Percentiles rank a stretch among this genome's conserved stretches.
phyloP scores from a whole-genome alignment of 106 monocot species.

The Triglochin maritima region DNA sequence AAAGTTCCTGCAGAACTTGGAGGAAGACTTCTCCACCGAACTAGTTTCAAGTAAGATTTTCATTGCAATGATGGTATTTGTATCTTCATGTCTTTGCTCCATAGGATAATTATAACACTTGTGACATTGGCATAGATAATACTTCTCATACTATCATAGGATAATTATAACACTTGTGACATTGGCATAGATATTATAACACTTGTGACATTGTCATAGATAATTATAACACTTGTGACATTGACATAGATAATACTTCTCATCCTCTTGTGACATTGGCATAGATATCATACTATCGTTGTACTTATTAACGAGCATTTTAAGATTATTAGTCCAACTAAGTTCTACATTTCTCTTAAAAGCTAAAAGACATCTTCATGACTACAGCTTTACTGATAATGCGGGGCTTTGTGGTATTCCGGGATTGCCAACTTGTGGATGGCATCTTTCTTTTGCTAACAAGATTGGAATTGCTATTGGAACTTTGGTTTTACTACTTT shows the following conservation, averaged over 20 bases:
- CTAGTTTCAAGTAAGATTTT: slow-evolving; percentile 85
- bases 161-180: too few species aligned
- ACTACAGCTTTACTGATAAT: slow-evolving; percentile 81
- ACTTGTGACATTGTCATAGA: too few species aligned
- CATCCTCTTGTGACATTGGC: too few species aligned
- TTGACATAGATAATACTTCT: too few species aligned
- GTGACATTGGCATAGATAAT: too few species aligned
- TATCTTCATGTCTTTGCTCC: not conserved
- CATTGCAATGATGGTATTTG: not conserved
- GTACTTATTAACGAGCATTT: too few species aligned
- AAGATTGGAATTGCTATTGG: slow-evolving; percentile 74
- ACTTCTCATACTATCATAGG: too few species aligned
- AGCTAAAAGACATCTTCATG: not conserved
- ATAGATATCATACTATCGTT: too few species aligned
- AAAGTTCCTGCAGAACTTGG: slow-evolving; percentile 82
- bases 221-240: too few species aligned
- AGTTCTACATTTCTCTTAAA: not conserved
- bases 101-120: too few species aligned
- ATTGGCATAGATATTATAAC: too few species aligned
- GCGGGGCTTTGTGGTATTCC: slow-evolving; percentile 88
- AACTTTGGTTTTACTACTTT: slow-evolving; percentile 35
- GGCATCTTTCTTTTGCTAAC: slow-evolving; percentile 55
- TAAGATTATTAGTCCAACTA: too few species aligned
- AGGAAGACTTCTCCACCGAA: slow-evolving; percentile 88
- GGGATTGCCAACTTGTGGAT: slow-evolving; percentile 66